phyloP scores from a whole-genome alignment of 2,329 filamentous ascomycete species.

The Colletotrichum lindemuthianum region DNA sequence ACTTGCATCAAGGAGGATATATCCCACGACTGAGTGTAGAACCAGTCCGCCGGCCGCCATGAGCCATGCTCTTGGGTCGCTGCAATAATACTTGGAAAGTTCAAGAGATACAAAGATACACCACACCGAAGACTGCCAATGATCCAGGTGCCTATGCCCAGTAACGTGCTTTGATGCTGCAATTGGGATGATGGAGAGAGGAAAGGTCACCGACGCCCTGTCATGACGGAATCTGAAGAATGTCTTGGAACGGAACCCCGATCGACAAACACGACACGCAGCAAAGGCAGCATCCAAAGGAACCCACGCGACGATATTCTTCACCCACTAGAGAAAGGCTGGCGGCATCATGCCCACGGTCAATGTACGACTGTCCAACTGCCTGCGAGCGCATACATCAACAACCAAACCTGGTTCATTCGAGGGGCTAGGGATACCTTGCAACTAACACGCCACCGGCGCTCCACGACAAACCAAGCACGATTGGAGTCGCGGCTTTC shows the following conservation, averaged over 20 bases:
- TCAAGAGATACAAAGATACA: too few relatives aligned
- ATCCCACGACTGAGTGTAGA: slow-evolving; percentile 11
- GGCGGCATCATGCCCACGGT: not conserved
- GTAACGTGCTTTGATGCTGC: too few relatives aligned
- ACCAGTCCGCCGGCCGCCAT: not conserved
- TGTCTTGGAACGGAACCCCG: slow-evolving; percentile 3
- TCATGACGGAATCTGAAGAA: not conserved
- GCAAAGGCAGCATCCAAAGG: not conserved
- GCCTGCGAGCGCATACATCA: not conserved
- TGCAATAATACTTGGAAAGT: slow-evolving; percentile 11
- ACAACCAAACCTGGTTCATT: not conserved
- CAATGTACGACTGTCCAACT: too few relatives aligned
- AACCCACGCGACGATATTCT: not conserved
- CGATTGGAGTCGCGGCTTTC: not conserved
- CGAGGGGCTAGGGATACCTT: not conserved
- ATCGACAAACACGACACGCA: slow-evolving; percentile 1
- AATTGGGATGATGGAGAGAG: too few relatives aligned
- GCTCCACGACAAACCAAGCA: not conserved
- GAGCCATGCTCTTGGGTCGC: not conserved
- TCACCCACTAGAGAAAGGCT: not conserved
- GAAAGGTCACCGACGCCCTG: too few relatives aligned
- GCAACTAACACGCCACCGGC: not conserved
- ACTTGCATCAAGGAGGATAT: slow-evolving; percentile 26
- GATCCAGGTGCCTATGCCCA: too few relatives aligned
- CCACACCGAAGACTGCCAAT: too few relatives aligned